Evolutionary conservation across 2,329 filamentous ascomycete genomes (phyloP), one percentile per base, ranked within the genome.

Genomic region (Fusarium nodosum): DNA sequence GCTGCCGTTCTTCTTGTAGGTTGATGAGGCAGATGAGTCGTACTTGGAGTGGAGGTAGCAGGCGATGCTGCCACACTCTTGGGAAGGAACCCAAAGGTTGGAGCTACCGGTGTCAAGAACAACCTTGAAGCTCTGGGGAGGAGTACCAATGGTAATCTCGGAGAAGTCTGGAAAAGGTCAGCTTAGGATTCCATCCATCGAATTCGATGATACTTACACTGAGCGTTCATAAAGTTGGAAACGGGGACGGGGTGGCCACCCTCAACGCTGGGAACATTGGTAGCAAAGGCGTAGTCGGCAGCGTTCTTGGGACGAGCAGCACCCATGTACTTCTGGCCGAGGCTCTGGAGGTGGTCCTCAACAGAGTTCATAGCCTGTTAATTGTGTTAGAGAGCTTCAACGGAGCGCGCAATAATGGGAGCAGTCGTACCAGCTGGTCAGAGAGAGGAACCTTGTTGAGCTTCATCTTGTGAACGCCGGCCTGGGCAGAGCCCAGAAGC

Each of bases 21-120:
- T 93, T 22, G 91, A 95, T 48, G 97, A 99, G 7, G 90, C 84
- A 38, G 90, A 92, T 61, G 94, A 96, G 83, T 98, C 94, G 85
- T 98, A 99, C 85, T 97, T 99, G 82, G 83, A 90, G 87, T 99
- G 96, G 64, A 99, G 90, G 84, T 95, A 99, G 88, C 96, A 99
- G 71, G 96, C 97, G 78, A 99, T 99, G 78, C 94, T 97, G 78
- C 88, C 90, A 82, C 97, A 99, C 78, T 93, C 87, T 60, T 88
- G 86, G 26, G 94, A 97, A 39, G 97, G 97, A 64, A 99, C 94
- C 97, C 97, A 99, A 69, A 99, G 88, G 86, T 99, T 99, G 80
- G 96, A 98, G 87, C 94, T 97, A 76, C 96, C 96, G 30, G 96
- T 99, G 82, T 99, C 96, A 71, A 99, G 91, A 71, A 99, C 92